A percentile compares a stretch with the other conserved stretches of the same genome.
Evolutionary conservation across 352 stramenopile genomes (phyloP).

Genomic region (Phytophthora agathidicida): DNA sequence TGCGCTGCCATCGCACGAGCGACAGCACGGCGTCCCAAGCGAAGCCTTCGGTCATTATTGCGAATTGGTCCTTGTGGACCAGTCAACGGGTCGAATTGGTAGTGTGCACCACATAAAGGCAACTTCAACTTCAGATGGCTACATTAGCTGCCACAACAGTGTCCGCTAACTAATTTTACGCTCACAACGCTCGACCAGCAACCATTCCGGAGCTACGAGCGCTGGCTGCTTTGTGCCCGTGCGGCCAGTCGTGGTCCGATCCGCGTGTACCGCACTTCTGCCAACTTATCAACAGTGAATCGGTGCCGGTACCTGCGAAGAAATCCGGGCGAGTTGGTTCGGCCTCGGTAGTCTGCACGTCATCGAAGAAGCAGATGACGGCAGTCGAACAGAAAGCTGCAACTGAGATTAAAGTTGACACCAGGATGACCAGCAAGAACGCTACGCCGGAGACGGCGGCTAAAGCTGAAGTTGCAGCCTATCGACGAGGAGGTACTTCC

Average conservation of each 20-base stretch:
- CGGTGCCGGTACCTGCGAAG: conserved; percentile 2
- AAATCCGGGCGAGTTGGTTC: conserved; percentile 8
- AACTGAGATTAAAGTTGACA: neutral
- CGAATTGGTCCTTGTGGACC: conserved; percentile 9
- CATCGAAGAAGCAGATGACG: conserved; percentile 7
- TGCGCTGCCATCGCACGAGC: conserved; percentile 73
- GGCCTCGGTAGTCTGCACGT: neutral
- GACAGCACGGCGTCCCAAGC: conserved; percentile 55
- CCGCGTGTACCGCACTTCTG: conserved; percentile 70
- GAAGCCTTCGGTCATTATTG: conserved; percentile 20
- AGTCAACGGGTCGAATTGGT: conserved; percentile 15
- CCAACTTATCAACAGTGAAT: conserved; percentile 48
- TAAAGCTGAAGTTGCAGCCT: neutral
- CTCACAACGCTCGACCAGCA: neutral
- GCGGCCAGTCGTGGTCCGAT: conserved; percentile 75
- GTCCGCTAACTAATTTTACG: neutral
- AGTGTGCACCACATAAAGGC: conserved; percentile 19
- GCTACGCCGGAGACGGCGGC: conserved; percentile 2
- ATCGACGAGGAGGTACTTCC: conserved; percentile 36
- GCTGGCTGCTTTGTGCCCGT: conserved; percentile 43
- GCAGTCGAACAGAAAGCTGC: neutral
- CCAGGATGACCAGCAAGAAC: conserved; percentile 17
- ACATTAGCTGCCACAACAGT: too few relatives aligned
- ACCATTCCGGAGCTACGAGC: conserved; percentile 22
- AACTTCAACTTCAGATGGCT: conserved; percentile 18